Conservation (phyloP, 495 filamentous ascomycete genomes). For the Penicillium cosmopolitanum region DNA sequence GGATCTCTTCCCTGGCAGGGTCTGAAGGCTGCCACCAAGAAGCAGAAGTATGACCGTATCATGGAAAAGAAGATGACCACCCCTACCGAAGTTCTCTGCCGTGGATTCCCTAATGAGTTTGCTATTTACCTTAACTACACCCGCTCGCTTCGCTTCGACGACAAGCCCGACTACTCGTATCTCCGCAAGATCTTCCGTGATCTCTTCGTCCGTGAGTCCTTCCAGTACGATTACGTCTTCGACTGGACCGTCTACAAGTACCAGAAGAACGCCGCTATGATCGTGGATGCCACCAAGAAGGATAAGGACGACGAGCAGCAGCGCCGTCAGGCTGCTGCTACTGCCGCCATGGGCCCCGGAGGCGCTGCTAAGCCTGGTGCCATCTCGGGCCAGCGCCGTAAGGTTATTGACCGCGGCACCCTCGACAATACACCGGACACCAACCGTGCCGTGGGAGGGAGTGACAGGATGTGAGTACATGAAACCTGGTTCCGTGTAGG, state of each 20-base stretch:
- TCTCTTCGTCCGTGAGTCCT: slow-evolving; percentile 97
- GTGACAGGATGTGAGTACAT: slow-evolving; percentile 98
- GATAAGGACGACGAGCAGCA: slow-evolving; percentile 77
- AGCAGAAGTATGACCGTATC: slow-evolving; percentile 99
- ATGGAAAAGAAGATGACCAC: slow-evolving; percentile 99
- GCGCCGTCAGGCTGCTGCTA: slow-evolving; percentile 61
- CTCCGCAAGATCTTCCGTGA: slow-evolving; percentile 99
- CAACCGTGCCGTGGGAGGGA: slow-evolving; percentile 86
- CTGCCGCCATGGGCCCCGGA: slow-evolving; percentile 62
- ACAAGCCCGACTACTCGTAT: slow-evolving; percentile 99
- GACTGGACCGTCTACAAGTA: slow-evolving; percentile 99
- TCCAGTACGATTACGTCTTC: slow-evolving; percentile 99
- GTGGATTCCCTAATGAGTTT: slow-evolving; percentile 99
- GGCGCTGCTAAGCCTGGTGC: slow-evolving; percentile 69
- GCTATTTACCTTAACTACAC: slow-evolving; percentile 99
- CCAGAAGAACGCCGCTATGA: slow-evolving; percentile 97
- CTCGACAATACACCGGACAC: slow-evolving; percentile 83
- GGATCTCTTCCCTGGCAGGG: slow-evolving; percentile 99
- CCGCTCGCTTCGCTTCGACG: slow-evolving; percentile 96
- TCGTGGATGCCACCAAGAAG: slow-evolving; percentile 75
- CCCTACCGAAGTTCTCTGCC: slow-evolving; percentile 97
- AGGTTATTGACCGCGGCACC: slow-evolving; percentile 73
- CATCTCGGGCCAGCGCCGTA: slow-evolving; percentile 80
- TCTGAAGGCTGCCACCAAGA: slow-evolving; percentile 99
- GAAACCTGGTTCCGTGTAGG: slow-evolving; percentile 90